Evolutionary conservation across 768 basidiomycete genomes (phyloP), one percentile per base, ranked within the genome.

Genomic region (Rhodotorula diobovata): DNA sequence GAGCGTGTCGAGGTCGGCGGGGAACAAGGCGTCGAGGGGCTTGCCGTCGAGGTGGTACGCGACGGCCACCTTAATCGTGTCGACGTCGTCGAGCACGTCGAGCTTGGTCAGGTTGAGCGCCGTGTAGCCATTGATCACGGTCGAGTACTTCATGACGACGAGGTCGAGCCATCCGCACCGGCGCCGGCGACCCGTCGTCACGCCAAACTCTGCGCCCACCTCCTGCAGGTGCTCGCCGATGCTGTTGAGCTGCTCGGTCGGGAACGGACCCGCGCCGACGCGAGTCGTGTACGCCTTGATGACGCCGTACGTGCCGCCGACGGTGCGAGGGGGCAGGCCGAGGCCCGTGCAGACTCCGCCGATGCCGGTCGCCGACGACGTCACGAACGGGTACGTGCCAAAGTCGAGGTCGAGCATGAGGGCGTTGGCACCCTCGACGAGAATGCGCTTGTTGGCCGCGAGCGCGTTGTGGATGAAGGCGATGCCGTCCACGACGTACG

Each of bases 141-240:
- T 87, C 14, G 95, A 98, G 81, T 97, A 89, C 80, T 87, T 89
- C 84, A 99, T 85, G 53, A 97, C 92, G 66, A 97, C 91, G 23
- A 98, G 84, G 81, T 99, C 96, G 56, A 99, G 87, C 96, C 96
- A 99, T 21, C 96, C 96, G 81, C 93, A 92, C 64, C 96, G 89
- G 68, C 96, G 85, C 48, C 90, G 84, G 39, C 96, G 87, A 14
- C 96, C 96, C 1, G 96, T 99, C 2, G 93, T 96, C 35, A 86
- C 87, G 30, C 96, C 96, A 74, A 85, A 96, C 80, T 99, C 96
- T 57, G 84, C 85, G 11, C 96, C 96, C 15, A 97, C 88, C 81
- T 94, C 91, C 83, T 98, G 96, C 28, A 99, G 82, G 76, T 93
- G 91, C 30, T 85, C 84, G 20, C 96, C 96, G 51, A 88, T 80